Conservation (phyloP, 2,329 filamentous ascomycete species). For the Lachnellula suecica region DNA sequence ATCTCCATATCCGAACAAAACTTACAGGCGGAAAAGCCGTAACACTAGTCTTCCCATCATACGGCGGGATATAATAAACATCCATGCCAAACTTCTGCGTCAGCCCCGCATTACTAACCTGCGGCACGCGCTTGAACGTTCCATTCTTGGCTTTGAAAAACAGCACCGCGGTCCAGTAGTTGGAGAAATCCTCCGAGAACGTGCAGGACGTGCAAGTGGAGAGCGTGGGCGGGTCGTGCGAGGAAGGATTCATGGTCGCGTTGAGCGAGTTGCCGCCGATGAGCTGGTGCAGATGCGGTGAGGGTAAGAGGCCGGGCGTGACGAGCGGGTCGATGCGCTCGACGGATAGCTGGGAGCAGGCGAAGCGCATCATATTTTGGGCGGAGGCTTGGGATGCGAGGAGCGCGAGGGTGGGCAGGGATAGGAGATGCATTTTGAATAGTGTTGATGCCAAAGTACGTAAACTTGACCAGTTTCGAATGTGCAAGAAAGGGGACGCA, state of each 20-base stretch:
- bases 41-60: neutral
- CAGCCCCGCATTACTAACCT: neutral
- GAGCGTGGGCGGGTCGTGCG: neutral
- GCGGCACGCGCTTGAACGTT: neutral
- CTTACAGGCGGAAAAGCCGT: slow-evolving; percentile 14
- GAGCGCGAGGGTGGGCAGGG: neutral
- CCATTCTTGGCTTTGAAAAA: neutral
- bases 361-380: neutral
- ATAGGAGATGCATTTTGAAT: neutral
- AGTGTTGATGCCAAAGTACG: no score
- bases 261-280: neutral
- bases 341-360: neutral
- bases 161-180: neutral
- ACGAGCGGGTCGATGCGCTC: neutral
- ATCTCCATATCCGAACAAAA: no score
- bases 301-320: neutral
- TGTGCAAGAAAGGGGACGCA: no score
- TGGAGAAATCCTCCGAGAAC: neutral
- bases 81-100: neutral
- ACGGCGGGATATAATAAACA: neutral
- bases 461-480: no score
- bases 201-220: neutral
- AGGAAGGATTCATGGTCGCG: neutral
- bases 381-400: neutral
- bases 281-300: neutral